A percentile compares a stretch with the other conserved stretches of the same genome.
Evolutionary conservation across 1,139 yeast species (phyloP).

Genomic region (Kurtzmaniella quercitrusa): DNA sequence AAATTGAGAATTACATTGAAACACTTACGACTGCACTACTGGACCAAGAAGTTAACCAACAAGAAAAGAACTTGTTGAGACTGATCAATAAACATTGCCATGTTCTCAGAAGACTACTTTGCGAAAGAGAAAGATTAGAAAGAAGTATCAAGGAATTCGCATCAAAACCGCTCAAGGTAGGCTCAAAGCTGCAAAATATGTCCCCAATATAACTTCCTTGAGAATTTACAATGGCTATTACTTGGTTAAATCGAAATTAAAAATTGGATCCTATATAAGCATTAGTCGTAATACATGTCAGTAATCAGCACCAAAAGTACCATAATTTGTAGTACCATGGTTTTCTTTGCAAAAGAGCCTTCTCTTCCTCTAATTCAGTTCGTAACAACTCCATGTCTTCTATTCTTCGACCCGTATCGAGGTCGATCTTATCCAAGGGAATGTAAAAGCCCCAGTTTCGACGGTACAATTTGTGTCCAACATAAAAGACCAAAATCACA

Average conservation of each 20-base stretch:
- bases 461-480: constrained; percentile 30
- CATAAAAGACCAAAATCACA: constrained; percentile 28
- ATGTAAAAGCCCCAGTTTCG: constrained; percentile 30
- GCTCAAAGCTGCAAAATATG: background rate
- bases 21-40: background rate
- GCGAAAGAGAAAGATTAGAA: constrained; percentile 2
- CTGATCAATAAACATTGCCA: background rate
- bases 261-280: background rate
- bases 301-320: constrained; percentile 14
- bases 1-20: constrained; percentile 4
- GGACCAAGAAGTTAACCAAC: background rate
- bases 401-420: constrained; percentile 30
- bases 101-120: background rate
- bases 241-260: background rate
- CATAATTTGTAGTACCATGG: constrained; percentile 15
- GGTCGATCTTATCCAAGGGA: constrained; percentile 25
- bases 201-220: background rate
- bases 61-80: background rate
- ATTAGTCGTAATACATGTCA: background rate
- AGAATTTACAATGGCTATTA: background rate
- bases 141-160: background rate
- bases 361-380: constrained; percentile 18
- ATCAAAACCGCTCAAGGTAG: background rate
- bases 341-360: constrained; percentile 8
- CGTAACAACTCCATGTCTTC: constrained; percentile 21